Evolutionary conservation across 352 stramenopile species (phyloP), one percentile per base, ranked within the genome.

Genomic region (Pythium rishiriense): DNA sequence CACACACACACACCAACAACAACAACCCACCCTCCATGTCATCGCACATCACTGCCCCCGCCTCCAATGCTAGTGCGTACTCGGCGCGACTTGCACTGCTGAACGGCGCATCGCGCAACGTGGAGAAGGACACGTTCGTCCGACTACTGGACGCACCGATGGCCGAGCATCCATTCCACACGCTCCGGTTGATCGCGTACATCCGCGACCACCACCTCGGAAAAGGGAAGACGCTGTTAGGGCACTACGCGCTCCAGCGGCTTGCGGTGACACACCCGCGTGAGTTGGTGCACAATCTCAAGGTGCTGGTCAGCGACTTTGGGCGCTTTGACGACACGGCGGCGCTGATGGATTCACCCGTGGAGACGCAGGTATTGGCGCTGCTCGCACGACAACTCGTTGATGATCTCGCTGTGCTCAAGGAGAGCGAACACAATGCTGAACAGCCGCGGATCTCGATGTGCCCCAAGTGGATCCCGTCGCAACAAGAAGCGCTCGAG

Each of bases 401-500:
- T 4, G 41, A 15, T 5, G 41, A 46, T 46, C 41, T 46, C n/a
- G 41, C 12, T 15, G 41, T 11, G 41, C 41, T 46, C 17, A 1
- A 25, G 41, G 17, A 25, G 12, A 24, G 41, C n/a, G 41, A 46
- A 1, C 17, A 46, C 9, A 19, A 24, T 6, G 15, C n/a, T 19
- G 10, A 5, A 11, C 3, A 6, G 25, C 41, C 41, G 4, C 6
- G 33, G 29, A 62, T 85, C 57, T 82, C 73, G 37, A 37, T 82
- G 17, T 82, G 74, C 28, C 74, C 77, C 55, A 86, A 86, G 71
- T 86, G 77, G 77, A 47, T 86, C n/a, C 77, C 77, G 26, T 82
- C 72, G 0, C 74, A 86, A 49, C 78, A 80, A 12, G 82, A 82
- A 39, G 49, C 68, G 22, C 64, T 78, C 24, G 77, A 86, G 35